phyloP scores from a whole-genome alignment of 306 rosid species.

The Carpinus fangiana region DNA sequence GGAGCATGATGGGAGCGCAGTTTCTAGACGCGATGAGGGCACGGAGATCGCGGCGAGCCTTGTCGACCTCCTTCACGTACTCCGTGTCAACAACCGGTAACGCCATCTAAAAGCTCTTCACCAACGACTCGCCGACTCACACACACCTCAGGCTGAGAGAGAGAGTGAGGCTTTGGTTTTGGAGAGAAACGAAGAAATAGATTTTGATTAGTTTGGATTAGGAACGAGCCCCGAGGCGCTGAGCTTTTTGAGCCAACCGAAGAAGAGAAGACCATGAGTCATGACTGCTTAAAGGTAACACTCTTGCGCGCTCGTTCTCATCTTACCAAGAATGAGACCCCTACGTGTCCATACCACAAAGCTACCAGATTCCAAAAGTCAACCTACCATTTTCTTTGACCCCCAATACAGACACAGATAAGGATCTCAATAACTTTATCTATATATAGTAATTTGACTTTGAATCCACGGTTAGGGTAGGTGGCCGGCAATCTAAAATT shows the following conservation, averaged over 20 bases:
- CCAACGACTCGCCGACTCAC: not conserved
- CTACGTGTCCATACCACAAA: not conserved
- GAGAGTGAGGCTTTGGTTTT: not conserved
- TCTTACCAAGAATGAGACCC: not conserved
- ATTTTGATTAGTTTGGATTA: not conserved
- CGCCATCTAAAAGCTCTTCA: slow-evolving; percentile 48
- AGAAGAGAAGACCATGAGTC: not conserved
- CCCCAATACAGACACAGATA: no score
- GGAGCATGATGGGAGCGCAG: slow-evolving; percentile 96
- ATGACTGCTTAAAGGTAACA: not conserved
- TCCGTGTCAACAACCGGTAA: slow-evolving; percentile 65
- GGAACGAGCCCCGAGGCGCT: not conserved
- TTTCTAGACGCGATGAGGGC: slow-evolving; percentile 76
- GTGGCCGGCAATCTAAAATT: no score
- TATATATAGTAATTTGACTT: no score
- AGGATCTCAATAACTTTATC: no score
- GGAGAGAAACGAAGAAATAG: not conserved
- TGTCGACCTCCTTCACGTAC: slow-evolving; percentile 72
- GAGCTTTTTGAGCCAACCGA: not conserved
- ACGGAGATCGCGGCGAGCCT: slow-evolving; percentile 89
- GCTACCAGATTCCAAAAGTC: not conserved
- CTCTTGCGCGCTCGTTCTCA: not conserved
- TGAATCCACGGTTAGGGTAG: no score
- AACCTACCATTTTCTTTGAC: no score
- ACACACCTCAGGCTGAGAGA: not conserved